These are phyloP conservation scores for Alternaria sp. DNA, from an alignment of 2,329 filamentous ascomycete genomes.

Conservation along the genomic window DNA sequence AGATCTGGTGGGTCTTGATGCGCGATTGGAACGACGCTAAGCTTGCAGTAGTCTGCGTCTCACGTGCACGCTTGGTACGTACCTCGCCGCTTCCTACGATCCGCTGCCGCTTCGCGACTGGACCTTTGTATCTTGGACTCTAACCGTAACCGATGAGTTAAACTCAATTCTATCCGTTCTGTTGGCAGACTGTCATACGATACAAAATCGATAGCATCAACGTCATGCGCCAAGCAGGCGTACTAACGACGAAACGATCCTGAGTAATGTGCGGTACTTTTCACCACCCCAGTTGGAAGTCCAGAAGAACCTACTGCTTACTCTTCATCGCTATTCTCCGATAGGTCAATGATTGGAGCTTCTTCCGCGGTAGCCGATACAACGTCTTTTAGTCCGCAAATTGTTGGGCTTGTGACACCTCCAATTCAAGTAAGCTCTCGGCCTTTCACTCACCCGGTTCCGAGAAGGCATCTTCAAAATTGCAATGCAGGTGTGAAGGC, in stretches of 20 bases:
- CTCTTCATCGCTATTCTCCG: conserved; percentile 12
- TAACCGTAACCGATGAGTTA: conserved; percentile 12
- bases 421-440: conserved; percentile 22
- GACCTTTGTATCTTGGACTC: conserved; percentile 16
- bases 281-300: neutral
- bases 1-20: conserved; percentile 15
- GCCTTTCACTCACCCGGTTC: conserved; percentile 24
- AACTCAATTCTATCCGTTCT: conserved; percentile 4
- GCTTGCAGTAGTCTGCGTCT: conserved; percentile 18
- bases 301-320: conserved; percentile 10
- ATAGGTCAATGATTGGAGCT: conserved; percentile 10
- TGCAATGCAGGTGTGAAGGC: conserved; percentile 1
- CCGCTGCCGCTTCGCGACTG: conserved; percentile 17
- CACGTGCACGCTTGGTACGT: conserved; percentile 26
- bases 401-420: conserved; percentile 21
- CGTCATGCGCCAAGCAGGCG: conserved; percentile 4
- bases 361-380: conserved; percentile 18
- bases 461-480: conserved; percentile 15
- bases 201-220: neutral
- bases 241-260: neutral
- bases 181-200: conserved; percentile 7
- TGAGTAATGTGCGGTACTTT: conserved; percentile 10
- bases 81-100: conserved; percentile 26
- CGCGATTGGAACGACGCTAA: conserved; percentile 19
- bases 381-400: conserved; percentile 17